Conservation (phyloP, 106 monocot genomes). For the Dendrobium nobile region DNA sequence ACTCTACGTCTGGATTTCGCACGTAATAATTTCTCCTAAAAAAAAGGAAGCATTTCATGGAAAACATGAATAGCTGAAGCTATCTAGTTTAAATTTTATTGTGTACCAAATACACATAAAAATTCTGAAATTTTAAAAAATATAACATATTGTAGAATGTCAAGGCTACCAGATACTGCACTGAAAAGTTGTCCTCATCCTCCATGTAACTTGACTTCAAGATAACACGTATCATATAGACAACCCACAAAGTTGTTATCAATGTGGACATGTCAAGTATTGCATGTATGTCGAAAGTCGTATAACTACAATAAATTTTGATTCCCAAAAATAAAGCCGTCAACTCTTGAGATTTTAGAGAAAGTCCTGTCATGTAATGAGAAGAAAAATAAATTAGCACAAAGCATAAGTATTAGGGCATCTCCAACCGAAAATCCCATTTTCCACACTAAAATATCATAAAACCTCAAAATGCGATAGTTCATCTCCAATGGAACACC, state of each 20-base stretch:
- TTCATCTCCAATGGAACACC: too few species aligned
- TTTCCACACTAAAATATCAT: too few species aligned
- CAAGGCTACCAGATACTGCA: background rate
- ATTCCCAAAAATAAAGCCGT: conserved; percentile 3
- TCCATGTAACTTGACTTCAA: conserved; percentile 8
- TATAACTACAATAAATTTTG: background rate
- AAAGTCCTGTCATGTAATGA: background rate
- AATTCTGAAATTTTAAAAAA: background rate
- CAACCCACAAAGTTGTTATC: conserved; percentile 10
- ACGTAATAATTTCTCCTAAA: too few species aligned
- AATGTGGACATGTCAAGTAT: background rate
- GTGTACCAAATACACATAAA: background rate
- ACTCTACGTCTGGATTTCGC: too few species aligned
- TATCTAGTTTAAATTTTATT: background rate
- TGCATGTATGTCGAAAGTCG: background rate
- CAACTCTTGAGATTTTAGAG: conserved; percentile 10
- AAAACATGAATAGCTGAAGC: background rate
- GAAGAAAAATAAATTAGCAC: background rate
- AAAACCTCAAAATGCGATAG: too few species aligned
- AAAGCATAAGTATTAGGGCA: background rate
- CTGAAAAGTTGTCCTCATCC: conserved; percentile 7
- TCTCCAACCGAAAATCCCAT: too few species aligned
- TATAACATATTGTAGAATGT: background rate
- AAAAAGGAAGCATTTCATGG: too few species aligned
- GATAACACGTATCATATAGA: background rate